These are phyloP conservation scores for Ophiocordyceps camponoti-leonardi DNA, from an alignment of 2,329 filamentous ascomycete species.

Conservation along the genomic window DNA sequence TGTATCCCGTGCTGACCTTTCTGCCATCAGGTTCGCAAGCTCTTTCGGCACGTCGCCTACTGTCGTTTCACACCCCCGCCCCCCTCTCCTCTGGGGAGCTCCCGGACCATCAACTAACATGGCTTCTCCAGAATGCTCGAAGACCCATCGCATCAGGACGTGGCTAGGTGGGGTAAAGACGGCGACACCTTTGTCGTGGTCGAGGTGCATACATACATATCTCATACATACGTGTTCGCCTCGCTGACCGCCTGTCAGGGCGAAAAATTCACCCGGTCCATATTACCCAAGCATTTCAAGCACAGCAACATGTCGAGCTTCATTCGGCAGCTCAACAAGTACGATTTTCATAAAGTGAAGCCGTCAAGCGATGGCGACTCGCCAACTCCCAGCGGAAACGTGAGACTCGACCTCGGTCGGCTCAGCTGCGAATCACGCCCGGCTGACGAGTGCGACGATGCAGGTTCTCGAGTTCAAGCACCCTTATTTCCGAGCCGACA, in stretches of 20 bases:
- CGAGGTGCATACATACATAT: constrained; percentile 45
- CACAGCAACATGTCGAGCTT: constrained; percentile 98
- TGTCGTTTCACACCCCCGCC: constrained; percentile 10
- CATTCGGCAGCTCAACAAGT: constrained; percentile 89
- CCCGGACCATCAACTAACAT: constrained; percentile 4
- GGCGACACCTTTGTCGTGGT: constrained; percentile 94
- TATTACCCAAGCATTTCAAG: constrained; percentile 96
- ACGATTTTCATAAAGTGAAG: constrained; percentile 95
- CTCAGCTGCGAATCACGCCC: background rate
- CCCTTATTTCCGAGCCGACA: constrained; percentile 87
- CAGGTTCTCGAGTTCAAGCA: constrained; percentile 72
- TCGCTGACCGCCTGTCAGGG: constrained; percentile 40
- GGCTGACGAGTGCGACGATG: constrained; percentile 10
- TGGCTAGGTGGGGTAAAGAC: constrained; percentile 89
- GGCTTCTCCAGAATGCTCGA: constrained; percentile 54
- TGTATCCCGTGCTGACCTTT: background rate
- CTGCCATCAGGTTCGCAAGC: constrained; percentile 67
- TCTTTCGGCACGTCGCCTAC: constrained; percentile 64
- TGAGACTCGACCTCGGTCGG: constrained; percentile 6
- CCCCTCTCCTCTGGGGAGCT: background rate
- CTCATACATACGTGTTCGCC: constrained; percentile 1
- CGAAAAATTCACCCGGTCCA: constrained; percentile 94
- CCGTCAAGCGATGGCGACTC: constrained; percentile 19
- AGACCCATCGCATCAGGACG: constrained; percentile 78
- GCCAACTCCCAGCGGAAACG: constrained; percentile 18